phyloP scores from a whole-genome alignment of 2,329 filamentous ascomycete genomes.

The Fusarium tanahbumbuense region DNA sequence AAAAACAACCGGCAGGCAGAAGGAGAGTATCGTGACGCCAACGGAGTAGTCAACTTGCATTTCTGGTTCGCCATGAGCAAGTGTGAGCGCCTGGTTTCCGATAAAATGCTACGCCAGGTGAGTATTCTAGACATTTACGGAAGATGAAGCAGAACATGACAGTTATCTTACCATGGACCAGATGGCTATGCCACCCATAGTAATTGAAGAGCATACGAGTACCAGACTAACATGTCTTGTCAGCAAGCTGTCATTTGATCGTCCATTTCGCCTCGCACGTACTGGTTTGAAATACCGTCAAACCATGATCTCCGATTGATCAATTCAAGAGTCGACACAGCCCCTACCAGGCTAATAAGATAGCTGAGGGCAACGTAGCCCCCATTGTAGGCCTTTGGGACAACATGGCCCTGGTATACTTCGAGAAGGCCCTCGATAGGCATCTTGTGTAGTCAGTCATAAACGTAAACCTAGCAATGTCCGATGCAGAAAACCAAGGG shows the following conservation, averaged over 20 bases:
- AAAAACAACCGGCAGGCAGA: conserved; percentile 65
- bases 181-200: conserved; percentile 26
- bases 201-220: conserved; percentile 11
- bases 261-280: not conserved
- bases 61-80: conserved; percentile 2
- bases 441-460: conserved; percentile 2
- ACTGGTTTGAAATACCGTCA: conserved; percentile 25
- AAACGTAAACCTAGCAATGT: not conserved
- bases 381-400: conserved; percentile 24
- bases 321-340: conserved; percentile 23
- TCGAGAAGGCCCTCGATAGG: conserved; percentile 14
- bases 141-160: not conserved
- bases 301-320: conserved; percentile 28
- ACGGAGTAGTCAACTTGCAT: conserved; percentile 14
- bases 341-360: conserved; percentile 21
- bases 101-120: conserved; percentile 9
- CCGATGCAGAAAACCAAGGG: not conserved
- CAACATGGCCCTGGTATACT: conserved; percentile 13
- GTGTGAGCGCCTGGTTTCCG: conserved; percentile 9
- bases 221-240: conserved; percentile 7
- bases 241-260: not conserved
- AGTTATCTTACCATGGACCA: conserved; percentile 21
- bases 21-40: conserved; percentile 14
- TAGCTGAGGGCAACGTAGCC: conserved; percentile 21
- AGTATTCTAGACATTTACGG: not conserved